Evolutionary conservation across 768 basidiomycete genomes (phyloP), one percentile per base, ranked within the genome.

Genomic region (Kwoniella dejecticola): DNA sequence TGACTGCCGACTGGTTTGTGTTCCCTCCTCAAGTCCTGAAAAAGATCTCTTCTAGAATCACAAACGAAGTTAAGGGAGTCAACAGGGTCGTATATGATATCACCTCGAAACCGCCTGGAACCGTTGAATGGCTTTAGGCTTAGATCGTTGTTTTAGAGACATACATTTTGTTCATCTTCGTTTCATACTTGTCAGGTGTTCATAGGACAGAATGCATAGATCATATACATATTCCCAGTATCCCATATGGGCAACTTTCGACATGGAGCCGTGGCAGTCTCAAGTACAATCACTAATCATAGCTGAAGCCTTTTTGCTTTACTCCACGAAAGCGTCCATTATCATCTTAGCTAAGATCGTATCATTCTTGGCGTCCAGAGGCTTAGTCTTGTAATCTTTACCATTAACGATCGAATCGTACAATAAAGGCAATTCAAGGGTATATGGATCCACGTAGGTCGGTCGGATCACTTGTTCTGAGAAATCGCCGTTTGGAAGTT

Each of bases 1-100:
- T 99, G 96, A 99, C 96, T 13, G 96, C 96, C 33, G 95, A 98
- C 78, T 98, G 95, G 95, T 97, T 90, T 81, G 87, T 90, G n/a
- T 99, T 98, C 84, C 94, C 95, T 26, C 82, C 91, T 15, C 88
- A 89, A 42, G 86, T 98, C 11, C 81, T 99, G 60, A 87, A 89
- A 64, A 87, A 88, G 68, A 91, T 99, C 72, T 97, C 94, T 21
- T 93, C 91, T 47, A 85, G 96, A 58, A 98, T 99, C 67, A 99
- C 96, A 36, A 99, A 98, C 79, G 96, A 99, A 79, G 72, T 78
- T 57, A 82, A 84, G 64, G 96, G 96, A n/a, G 87, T 98, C 77
- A 97, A 97, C 81, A 87, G 94, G 40, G 89, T 97, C 41, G 91
- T 91, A 8, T 81, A 81, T 63, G 96, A 99, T 75, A 91, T 98